A percentile compares a stretch with the other conserved stretches of the same genome.
phyloP scores from a whole-genome alignment of 768 basidiomycete species.

The Trametopsis cervina region DNA sequence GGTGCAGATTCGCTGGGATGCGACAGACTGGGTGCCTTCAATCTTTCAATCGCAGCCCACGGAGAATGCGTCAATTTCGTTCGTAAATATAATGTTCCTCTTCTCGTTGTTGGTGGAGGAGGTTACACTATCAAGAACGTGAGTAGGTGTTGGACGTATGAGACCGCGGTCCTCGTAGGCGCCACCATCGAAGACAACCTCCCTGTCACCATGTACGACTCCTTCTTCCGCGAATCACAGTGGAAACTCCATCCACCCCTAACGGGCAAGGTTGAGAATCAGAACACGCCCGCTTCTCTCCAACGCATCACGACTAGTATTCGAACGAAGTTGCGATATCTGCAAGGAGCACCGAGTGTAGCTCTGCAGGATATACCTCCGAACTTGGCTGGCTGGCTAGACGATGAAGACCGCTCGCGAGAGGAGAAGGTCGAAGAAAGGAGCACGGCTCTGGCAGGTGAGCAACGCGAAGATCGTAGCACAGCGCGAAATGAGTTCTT shows the following conservation, averaged over 20 bases:
- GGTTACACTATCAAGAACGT: conserved; percentile 98
- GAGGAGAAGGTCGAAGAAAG: conserved; percentile 70
- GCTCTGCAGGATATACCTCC: conserved; percentile 96
- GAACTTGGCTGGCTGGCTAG: conserved; percentile 71
- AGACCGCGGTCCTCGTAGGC: conserved; percentile 89
- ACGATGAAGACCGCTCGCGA: conserved; percentile 58
- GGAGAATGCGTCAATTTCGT: conserved; percentile 98
- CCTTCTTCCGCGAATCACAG: conserved; percentile 86
- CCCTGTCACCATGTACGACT: conserved; percentile 83
- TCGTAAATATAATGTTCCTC: conserved; percentile 82
- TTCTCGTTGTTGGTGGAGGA: conserved; percentile 90
- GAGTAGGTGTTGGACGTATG: conserved; percentile 98
- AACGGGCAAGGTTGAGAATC: conserved; percentile 87
- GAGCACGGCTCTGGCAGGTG: conserved; percentile 49
- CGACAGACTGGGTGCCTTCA: conserved; percentile 94
- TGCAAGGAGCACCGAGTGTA: conserved; percentile 95
- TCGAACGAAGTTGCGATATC: conserved; percentile 81
- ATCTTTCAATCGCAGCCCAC: conserved; percentile 93
- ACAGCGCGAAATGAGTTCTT: conserved; percentile 62
- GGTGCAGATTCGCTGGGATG: conserved; percentile 95
- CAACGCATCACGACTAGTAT: conserved; percentile 85
- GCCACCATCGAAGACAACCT: conserved; percentile 79
- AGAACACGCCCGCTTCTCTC: conserved; percentile 75
- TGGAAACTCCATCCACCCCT: conserved; percentile 93
- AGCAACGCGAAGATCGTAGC: conserved; percentile 45